Evolutionary conservation across 2,329 filamentous ascomycete genomes (phyloP).

Genomic region (Colletotrichum tropicicola): DNA sequence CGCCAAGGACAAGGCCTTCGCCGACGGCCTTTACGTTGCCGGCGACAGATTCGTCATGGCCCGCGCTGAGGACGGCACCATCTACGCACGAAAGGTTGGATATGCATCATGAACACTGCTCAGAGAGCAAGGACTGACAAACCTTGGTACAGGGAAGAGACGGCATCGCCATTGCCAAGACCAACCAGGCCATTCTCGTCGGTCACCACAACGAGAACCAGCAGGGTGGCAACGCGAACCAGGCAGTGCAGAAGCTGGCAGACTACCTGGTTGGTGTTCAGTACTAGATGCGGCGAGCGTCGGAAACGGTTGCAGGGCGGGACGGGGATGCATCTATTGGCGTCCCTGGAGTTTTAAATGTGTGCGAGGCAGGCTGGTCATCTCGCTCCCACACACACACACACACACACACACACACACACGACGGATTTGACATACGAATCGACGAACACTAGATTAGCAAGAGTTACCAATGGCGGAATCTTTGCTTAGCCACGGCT

Average conservation of each 20-base stretch:
- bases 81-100: conserved; percentile 87
- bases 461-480: conserved; percentile 29
- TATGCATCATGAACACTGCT: background rate
- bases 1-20: conserved; percentile 72
- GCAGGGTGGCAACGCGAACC: conserved; percentile 78
- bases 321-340: background rate
- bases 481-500: conserved; percentile 23
- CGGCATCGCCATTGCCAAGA: conserved; percentile 86
- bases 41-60: conserved; percentile 83
- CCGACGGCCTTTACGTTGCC: conserved; percentile 77
- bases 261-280: conserved; percentile 84
- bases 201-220: conserved; percentile 82
- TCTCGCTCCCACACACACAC: conserved; percentile 25
- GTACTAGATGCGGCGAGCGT: conserved; percentile 66
- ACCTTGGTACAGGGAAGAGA: conserved; percentile 68
- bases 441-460: conserved; percentile 32
- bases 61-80: conserved; percentile 77
- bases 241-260: conserved; percentile 82
- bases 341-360: conserved; percentile 10
- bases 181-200: conserved; percentile 87
- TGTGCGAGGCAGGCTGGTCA: conserved; percentile 29
- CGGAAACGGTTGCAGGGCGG: conserved; percentile 15
- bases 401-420: conserved; percentile 7
- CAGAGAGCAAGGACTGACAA: background rate
- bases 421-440: conserved; percentile 28